Evolutionary conservation across 2,329 filamentous ascomycete species (phyloP).

Genomic region (Curvularia sp.): DNA sequence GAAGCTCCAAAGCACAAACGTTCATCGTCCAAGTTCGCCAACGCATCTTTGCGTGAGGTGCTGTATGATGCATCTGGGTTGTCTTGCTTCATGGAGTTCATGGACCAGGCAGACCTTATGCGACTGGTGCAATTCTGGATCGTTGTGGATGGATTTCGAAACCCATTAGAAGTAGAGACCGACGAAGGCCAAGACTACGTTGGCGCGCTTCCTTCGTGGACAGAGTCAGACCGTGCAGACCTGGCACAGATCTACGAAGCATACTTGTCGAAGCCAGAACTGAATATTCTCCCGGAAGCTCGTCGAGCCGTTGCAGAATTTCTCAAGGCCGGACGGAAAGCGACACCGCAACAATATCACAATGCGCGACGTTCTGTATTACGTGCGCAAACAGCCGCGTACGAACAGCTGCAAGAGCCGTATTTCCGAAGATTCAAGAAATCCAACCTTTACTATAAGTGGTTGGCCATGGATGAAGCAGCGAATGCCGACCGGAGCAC

Average conservation of each 20-base stretch:
- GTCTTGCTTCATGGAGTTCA: conserved; percentile 99
- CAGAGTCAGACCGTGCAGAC: conserved; percentile 82
- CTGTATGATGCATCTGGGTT: conserved; percentile 87
- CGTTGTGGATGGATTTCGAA: conserved; percentile 94
- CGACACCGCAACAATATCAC: conserved; percentile 81
- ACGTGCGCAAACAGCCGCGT: conserved; percentile 78
- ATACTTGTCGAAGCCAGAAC: conserved; percentile 81
- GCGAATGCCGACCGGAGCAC: conserved; percentile 44
- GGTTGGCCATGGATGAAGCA: conserved; percentile 82
- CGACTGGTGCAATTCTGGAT: conserved; percentile 96
- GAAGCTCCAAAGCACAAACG: conserved; percentile 48
- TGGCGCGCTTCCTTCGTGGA: conserved; percentile 67
- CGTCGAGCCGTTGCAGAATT: conserved; percentile 77
- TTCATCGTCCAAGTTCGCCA: conserved; percentile 71
- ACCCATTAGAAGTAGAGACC: conserved; percentile 86
- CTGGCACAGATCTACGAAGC: conserved; percentile 90
- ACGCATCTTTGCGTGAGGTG: conserved; percentile 81
- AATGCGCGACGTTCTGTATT: conserved; percentile 82
- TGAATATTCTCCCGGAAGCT: conserved; percentile 75
- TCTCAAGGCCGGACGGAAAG: conserved; percentile 75
- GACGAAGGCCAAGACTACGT: conserved; percentile 67
- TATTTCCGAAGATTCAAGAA: conserved; percentile 88
- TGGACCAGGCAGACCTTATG: conserved; percentile 91
- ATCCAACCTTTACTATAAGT: conserved; percentile 96
- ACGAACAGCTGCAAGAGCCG: conserved; percentile 82